Evolutionary conservation across 441 rosid genomes (phyloP), one percentile per base, ranked within the genome.

Genomic region (Mallotus repandus): DNA sequence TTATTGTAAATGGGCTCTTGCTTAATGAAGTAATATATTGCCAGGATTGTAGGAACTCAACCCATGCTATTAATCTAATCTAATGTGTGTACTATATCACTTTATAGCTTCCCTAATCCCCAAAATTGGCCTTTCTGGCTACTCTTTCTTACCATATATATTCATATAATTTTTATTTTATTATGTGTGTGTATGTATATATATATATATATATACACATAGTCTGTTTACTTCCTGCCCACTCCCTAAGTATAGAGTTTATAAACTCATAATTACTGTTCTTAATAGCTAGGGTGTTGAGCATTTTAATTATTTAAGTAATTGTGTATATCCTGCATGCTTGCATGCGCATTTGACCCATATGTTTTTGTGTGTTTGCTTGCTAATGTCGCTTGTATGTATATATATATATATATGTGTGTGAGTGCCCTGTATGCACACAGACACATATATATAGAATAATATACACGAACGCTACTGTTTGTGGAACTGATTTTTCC

Each of bases 261-360:
- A 83, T 81, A 89, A 90, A 89, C 81, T 78, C 83, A 85, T 81
- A 76, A 86, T 84, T 80, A 81, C 81, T 77, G 43, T 76, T 76
- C 73, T 71, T 67, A 55, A 77, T 29, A 29, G 32, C 32, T 69
- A 57, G 78, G 76, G 80, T 53, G 67, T 77, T 71, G 66, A 82
- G 72, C 66, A 43, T 69, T 49, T 66, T 73, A 38, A 48, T 80
- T 58, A 71, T 66, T 69, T 78, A 79, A 72, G 22, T 78, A 77
- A 67, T 73, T 74, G 50, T 62, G 66, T 70, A 70, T 38, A 58
- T 68, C 76, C 62, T 80, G 84, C 91, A 86, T 83, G 83, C 84
- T 80, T 83, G 93, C 93, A 86, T 88, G 92, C 92, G 94, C 85
- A 82, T 80, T 83, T 81, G 79, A 81, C 84, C 66, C 78, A 7